Conservation (phyloP, 371 early-diverging fungal genomes). For the Smittium culicis region DNA sequence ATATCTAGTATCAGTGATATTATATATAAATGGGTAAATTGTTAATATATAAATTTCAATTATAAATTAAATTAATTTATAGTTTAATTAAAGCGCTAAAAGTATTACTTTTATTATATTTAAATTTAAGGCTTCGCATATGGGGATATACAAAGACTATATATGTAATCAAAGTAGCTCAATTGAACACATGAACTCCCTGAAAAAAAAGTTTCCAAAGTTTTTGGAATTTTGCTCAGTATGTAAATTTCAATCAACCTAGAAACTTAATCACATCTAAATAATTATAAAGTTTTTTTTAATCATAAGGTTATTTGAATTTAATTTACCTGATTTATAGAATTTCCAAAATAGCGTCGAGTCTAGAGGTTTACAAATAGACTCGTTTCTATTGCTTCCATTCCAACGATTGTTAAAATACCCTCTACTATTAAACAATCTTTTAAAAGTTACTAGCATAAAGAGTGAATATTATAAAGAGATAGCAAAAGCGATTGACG, state of each 20-base stretch:
- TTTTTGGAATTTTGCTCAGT: not conserved
- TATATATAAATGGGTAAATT: not conserved
- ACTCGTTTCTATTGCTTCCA: conserved; percentile 37
- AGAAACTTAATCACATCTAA: not conserved
- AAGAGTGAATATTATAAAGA: conserved; percentile 10
- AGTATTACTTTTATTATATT: no score
- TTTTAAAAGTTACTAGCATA: conserved; percentile 23
- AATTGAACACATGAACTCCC: conserved; percentile 16
- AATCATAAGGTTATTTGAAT: not conserved
- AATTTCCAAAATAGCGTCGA: conserved; percentile 27
- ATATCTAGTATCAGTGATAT: not conserved
- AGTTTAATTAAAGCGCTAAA: no score
- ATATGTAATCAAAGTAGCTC: conserved; percentile 12
- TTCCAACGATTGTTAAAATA: conserved; percentile 46
- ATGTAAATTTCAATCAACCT: not conserved
- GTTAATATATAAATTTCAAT: no score
- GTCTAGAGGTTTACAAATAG: conserved; percentile 31
- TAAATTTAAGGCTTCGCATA: not conserved
- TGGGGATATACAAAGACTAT: not conserved
- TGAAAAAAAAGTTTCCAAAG: conserved; percentile 7
- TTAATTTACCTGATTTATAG: conserved; percentile 15
- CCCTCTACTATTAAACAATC: conserved; percentile 39
- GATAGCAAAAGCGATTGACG: not conserved
- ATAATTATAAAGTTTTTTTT: not conserved
- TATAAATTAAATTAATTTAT: no score